Evolutionary conservation across 2,329 filamentous ascomycete genomes (phyloP).

Genomic region (Chaetomium globosum): DNA sequence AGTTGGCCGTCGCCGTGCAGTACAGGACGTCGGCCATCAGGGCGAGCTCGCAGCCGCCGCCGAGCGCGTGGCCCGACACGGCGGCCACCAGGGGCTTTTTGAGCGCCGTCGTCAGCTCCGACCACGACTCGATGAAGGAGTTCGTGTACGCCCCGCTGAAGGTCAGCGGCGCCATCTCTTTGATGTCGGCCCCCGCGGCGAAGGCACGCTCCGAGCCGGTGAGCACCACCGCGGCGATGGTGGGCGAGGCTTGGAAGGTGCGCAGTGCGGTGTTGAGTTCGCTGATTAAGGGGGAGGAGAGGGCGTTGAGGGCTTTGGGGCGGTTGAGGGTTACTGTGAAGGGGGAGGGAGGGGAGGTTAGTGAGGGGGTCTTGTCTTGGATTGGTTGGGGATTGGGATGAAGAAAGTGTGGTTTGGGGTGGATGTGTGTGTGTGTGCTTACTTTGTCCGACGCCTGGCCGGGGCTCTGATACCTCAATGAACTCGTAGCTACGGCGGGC

Average conservation of each 20-base stretch:
- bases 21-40: constrained; percentile 98
- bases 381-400: neutral
- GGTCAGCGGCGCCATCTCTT: constrained; percentile 93
- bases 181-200: constrained; percentile 95
- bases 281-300: constrained; percentile 84
- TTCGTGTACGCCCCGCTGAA: constrained; percentile 85
- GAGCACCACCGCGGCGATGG: constrained; percentile 76
- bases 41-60: constrained; percentile 92
- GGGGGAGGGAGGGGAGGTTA: neutral
- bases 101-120: constrained; percentile 75
- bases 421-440: constrained; percentile 31
- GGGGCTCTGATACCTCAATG: constrained; percentile 78
- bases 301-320: constrained; percentile 92
- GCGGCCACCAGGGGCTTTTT: constrained; percentile 95
- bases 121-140: constrained; percentile 97
- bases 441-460: constrained; percentile 90
- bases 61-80: constrained; percentile 91
- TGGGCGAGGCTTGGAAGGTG: constrained; percentile 68
- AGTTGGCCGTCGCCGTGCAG: constrained; percentile 81
- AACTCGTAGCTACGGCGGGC: constrained; percentile 67
- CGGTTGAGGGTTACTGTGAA: constrained; percentile 82
- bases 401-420: neutral
- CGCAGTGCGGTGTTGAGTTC: constrained; percentile 82
- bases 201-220: constrained; percentile 91
- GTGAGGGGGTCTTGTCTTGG: constrained; percentile 1